phyloP scores from a whole-genome alignment of 2,329 filamentous ascomycete species.

The Zopfia rhizophila region DNA sequence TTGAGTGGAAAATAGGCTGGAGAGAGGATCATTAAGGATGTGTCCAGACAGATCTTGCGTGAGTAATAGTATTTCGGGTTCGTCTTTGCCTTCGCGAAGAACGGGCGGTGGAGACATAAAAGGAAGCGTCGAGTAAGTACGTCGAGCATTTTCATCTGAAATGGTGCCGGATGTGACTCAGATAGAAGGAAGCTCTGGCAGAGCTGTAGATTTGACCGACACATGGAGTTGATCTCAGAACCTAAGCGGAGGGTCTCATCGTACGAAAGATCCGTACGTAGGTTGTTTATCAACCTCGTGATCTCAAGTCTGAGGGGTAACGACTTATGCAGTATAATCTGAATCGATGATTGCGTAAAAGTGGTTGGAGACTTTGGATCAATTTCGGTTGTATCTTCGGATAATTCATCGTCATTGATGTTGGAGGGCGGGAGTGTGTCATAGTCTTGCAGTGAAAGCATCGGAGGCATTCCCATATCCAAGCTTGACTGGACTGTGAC shows the following conservation, averaged over 20 bases:
- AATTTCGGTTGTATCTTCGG: constrained; percentile 33
- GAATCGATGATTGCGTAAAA: constrained; percentile 51
- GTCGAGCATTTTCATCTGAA: constrained; percentile 63
- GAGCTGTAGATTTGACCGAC: constrained; percentile 28
- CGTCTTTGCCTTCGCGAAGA: constrained; percentile 53
- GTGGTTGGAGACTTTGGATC: constrained; percentile 29
- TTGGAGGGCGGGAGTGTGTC: constrained; percentile 52
- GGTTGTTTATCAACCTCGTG: constrained; percentile 43
- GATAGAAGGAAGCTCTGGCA: constrained; percentile 26
- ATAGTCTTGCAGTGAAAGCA: constrained; percentile 50
- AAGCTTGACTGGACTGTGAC: constrained; percentile 50
- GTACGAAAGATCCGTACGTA: constrained; percentile 44
- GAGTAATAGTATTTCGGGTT: constrained; percentile 64
- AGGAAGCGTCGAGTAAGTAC: constrained; percentile 65
- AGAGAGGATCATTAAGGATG: constrained; percentile 30
- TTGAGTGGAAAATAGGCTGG: constrained; percentile 17
- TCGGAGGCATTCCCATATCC: constrained; percentile 49
- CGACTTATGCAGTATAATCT: constrained; percentile 47
- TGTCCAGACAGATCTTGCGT: constrained; percentile 59
- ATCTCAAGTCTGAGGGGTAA: constrained; percentile 51
- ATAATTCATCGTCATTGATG: constrained; percentile 53
- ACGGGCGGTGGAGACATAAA: constrained; percentile 64
- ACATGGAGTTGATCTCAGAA: constrained; percentile 34
- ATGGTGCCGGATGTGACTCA: constrained; percentile 26
- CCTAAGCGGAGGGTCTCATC: constrained; percentile 39